Conservation (phyloP, 257 asterid species). For the Plantago ovata region DNA sequence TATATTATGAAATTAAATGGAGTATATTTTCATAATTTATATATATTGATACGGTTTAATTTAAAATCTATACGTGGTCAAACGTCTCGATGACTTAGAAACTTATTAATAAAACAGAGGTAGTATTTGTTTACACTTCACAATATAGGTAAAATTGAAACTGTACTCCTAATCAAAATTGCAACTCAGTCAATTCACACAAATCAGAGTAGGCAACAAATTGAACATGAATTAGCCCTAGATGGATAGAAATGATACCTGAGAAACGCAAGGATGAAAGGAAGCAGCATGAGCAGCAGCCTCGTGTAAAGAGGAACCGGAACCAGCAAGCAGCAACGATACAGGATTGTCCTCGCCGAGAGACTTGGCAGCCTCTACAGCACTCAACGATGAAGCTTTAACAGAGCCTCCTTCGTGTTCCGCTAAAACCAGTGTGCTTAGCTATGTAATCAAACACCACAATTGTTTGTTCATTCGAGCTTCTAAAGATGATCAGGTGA, state of each 20-base stretch:
- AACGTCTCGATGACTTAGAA: no score
- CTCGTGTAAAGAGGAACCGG: conserved; percentile 69
- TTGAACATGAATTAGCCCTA: no score
- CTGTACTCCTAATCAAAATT: neutral
- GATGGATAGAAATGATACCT: conserved; percentile 32
- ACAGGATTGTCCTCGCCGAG: conserved; percentile 60
- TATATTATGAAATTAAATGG: no score
- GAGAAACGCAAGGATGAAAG: conserved; percentile 67
- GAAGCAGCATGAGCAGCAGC: conserved; percentile 83
- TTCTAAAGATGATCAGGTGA: no score
- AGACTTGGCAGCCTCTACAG: conserved; percentile 76
- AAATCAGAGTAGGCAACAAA: neutral
- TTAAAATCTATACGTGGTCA: no score
- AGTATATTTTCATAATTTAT: no score
- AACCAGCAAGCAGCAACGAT: conserved; percentile 79
- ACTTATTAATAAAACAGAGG: no score
- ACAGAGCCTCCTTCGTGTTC: conserved; percentile 77
- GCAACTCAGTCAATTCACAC: no score
- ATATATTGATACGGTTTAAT: no score
- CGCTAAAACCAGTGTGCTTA: conserved; percentile 78
- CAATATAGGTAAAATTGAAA: no score
- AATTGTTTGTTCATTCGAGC: no score
- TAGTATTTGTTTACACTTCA: no score
- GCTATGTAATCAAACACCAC: conserved; percentile 27
- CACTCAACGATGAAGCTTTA: conserved; percentile 68